phyloP scores from a whole-genome alignment of 1,284 basidiomycete species.

The Malassezia caprae region DNA sequence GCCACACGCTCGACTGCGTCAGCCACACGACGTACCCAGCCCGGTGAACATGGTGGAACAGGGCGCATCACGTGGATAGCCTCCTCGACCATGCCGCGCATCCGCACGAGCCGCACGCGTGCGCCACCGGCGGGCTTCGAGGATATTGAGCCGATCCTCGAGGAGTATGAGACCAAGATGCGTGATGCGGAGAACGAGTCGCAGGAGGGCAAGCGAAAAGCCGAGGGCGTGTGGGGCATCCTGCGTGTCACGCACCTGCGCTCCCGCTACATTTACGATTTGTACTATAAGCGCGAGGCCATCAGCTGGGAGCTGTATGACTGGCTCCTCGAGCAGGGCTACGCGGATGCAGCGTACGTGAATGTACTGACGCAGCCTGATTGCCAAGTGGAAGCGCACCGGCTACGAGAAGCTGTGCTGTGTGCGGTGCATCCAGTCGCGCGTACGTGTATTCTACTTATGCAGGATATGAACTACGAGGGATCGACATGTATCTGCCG shows the following conservation, averaged over 20 bases:
- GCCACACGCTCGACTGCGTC: slow-evolving; percentile 61
- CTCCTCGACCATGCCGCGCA: slow-evolving; percentile 68
- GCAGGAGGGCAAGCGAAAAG: slow-evolving; percentile 93
- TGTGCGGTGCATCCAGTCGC: slow-evolving; percentile 87
- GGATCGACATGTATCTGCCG: slow-evolving; percentile 98
- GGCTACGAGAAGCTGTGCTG: slow-evolving; percentile 99
- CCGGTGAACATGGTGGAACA: slow-evolving; percentile 32
- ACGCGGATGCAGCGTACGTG: slow-evolving; percentile 87
- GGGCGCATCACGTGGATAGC: not conserved
- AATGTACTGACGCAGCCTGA: slow-evolving; percentile 57
- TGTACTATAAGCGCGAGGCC: slow-evolving; percentile 96
- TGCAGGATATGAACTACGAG: slow-evolving; percentile 91
- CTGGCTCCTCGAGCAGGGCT: slow-evolving; percentile 94
- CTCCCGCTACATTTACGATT: slow-evolving; percentile 81
- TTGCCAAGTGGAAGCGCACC: slow-evolving; percentile 98
- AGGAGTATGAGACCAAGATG: slow-evolving; percentile 46
- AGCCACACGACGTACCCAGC: slow-evolving; percentile 22
- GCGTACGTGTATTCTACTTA: slow-evolving; percentile 53
- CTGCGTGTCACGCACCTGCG: slow-evolving; percentile 94
- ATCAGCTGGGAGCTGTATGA: slow-evolving; percentile 90
- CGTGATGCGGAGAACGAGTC: slow-evolving; percentile 69
- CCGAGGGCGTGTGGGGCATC: slow-evolving; percentile 95
- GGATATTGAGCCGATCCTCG: slow-evolving; percentile 63
- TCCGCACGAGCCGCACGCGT: slow-evolving; percentile 86
- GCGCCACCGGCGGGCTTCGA: slow-evolving; percentile 93